phyloP scores from a whole-genome alignment of 306 rosid species.

The Castanea crenata region DNA sequence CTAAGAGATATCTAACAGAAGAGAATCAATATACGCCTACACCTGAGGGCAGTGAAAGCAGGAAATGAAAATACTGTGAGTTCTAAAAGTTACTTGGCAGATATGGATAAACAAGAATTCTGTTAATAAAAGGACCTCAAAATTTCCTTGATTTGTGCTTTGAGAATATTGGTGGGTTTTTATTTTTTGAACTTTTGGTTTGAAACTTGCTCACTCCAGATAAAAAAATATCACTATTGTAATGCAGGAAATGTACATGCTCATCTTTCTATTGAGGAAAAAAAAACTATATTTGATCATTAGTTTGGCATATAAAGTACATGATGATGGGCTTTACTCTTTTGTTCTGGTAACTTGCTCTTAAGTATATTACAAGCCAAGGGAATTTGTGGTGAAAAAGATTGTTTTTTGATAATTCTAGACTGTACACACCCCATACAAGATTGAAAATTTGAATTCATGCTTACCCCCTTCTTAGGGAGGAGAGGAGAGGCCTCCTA shows the following conservation, averaged over 20 bases:
- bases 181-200: not conserved
- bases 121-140: not conserved
- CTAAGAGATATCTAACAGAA: conserved; percentile 43
- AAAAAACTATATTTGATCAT: not conserved
- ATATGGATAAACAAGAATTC: not conserved
- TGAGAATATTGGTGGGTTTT: not conserved
- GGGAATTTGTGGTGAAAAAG: not conserved
- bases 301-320: not conserved
- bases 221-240: not conserved
- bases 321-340: not conserved
- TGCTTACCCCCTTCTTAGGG: not conserved
- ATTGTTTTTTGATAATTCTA: not conserved
- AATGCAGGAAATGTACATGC: not conserved
- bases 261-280: not conserved
- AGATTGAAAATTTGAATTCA: not conserved
- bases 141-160: not conserved
- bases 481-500: not conserved
- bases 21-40: conserved; percentile 4
- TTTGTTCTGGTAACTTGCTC: not conserved
- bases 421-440: not conserved
- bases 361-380: not conserved
- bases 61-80: conserved; percentile 36
- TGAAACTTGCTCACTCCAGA: not conserved
- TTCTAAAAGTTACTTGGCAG: not conserved
- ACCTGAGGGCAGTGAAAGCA: conserved; percentile 15